These are phyloP conservation scores for Myrica gale DNA, from an alignment of 306 rosid genomes.

Conservation along the genomic window DNA sequence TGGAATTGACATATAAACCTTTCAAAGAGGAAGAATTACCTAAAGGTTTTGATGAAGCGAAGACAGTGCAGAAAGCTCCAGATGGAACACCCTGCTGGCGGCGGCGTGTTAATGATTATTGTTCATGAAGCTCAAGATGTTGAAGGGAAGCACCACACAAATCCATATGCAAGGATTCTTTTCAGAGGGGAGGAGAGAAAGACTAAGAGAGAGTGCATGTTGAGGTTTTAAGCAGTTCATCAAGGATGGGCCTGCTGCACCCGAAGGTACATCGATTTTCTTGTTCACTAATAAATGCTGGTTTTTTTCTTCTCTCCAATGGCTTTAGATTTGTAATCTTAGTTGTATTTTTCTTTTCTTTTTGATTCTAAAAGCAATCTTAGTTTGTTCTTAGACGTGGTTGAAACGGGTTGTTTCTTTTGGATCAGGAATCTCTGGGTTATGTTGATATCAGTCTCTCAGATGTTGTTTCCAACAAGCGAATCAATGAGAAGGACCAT, in stretches of 20 bases:
- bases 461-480: constrained; percentile 69
- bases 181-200: constrained; percentile 77
- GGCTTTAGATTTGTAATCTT: not conserved
- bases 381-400: constrained; percentile 6
- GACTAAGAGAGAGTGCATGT: constrained; percentile 80
- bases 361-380: not conserved
- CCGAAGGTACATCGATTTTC: constrained; percentile 51
- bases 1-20: constrained; percentile 73
- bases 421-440: constrained; percentile 71
- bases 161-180: constrained; percentile 65
- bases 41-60: constrained; percentile 41
- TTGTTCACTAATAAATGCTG: constrained; percentile 1
- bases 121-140: constrained; percentile 83
- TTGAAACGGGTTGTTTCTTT: constrained; percentile 11
- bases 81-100: constrained; percentile 77
- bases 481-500: constrained; percentile 77
- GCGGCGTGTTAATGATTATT: constrained; percentile 67
- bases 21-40: constrained; percentile 64
- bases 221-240: constrained; percentile 78
- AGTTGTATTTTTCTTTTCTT: no score
- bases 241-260: constrained; percentile 64
- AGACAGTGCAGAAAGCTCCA: constrained; percentile 46
- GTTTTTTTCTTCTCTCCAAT: not conserved
- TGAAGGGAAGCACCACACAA: constrained; percentile 85
- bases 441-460: constrained; percentile 61